A percentile compares a stretch with the other conserved stretches of the same genome.
Evolutionary conservation across 805 yeast genomes (phyloP).

Genomic region (Zygotorulaspora sp.): DNA sequence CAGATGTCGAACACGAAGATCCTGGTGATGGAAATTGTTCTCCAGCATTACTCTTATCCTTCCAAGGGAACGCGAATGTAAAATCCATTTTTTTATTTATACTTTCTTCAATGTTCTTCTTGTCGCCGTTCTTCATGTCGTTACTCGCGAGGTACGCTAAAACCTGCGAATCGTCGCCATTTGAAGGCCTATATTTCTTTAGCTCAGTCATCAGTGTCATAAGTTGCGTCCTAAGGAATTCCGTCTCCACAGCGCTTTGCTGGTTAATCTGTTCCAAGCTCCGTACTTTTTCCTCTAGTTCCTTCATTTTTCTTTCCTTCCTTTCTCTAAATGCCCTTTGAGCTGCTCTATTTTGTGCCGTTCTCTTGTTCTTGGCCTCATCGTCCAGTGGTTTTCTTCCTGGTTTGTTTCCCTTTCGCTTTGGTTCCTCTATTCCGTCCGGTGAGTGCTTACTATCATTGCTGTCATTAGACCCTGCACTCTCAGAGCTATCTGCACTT

Average conservation of each 20-base stretch:
- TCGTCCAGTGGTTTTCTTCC: constrained; percentile 77
- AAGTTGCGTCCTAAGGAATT: constrained; percentile 71
- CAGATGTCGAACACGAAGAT: constrained; percentile 12
- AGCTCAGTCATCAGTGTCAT: constrained; percentile 69
- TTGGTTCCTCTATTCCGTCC: constrained; percentile 4
- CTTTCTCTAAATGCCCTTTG: constrained; percentile 95
- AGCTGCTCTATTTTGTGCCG: constrained; percentile 98
- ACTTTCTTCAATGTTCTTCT: constrained; percentile 14
- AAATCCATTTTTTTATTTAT: constrained; percentile 32
- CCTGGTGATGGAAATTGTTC: constrained; percentile 17
- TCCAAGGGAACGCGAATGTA: constrained; percentile 56
- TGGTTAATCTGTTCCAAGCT: constrained; percentile 67
- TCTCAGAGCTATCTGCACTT: constrained; percentile 1
- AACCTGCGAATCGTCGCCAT: constrained; percentile 27
- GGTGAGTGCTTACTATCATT: background rate
- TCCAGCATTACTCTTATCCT: constrained; percentile 4
- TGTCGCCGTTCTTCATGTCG: constrained; percentile 5
- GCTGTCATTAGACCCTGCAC: background rate
- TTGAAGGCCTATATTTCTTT: constrained; percentile 47
- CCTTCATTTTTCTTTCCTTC: constrained; percentile 81
- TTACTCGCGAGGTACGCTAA: constrained; percentile 19
- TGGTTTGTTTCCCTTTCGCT: constrained; percentile 45
- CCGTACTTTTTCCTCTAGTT: constrained; percentile 73
- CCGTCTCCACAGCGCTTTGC: constrained; percentile 65
- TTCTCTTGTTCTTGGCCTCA: constrained; percentile 83